These are phyloP conservation scores for Cucumis cinereus DNA, from an alignment of 306 rosid genomes.

Conservation along the genomic window DNA sequence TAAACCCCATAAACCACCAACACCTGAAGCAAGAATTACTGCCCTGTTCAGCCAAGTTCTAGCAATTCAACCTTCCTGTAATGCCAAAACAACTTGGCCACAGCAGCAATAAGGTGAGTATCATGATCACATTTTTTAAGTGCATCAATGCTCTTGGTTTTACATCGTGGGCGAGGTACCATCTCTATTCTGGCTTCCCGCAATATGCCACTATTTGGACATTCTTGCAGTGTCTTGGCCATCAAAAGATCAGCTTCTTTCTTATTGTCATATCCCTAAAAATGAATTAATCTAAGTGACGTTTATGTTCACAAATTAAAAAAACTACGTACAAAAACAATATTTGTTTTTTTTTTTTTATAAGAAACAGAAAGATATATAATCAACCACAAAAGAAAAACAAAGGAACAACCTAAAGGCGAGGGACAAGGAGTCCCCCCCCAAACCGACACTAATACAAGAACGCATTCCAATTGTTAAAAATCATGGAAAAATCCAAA, in stretches of 20 bases:
- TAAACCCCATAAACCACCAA: conserved; percentile 85
- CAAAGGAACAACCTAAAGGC: too few species aligned
- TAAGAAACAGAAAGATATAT: too few species aligned
- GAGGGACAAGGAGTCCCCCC: too few species aligned
- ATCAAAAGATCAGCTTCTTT: conserved; percentile 78
- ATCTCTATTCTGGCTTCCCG: conserved; percentile 85
- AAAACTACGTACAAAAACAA: too few species aligned
- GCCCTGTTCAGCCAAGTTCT: conserved; percentile 80
- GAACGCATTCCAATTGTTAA: too few species aligned
- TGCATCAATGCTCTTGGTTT: conserved; percentile 78
- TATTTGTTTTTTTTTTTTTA: too few species aligned
- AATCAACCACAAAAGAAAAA: too few species aligned
- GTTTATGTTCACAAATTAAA: too few species aligned
- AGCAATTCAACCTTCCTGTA: conserved; percentile 91
- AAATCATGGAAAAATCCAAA: too few species aligned
- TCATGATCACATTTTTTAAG: conserved; percentile 82
- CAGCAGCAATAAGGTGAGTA: conserved; percentile 75
- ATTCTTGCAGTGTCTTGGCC: conserved; percentile 86
- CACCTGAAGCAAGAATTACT: conserved; percentile 71
- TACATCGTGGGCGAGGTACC: conserved; percentile 86
- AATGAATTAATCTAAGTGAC: too few species aligned
- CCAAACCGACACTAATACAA: too few species aligned
- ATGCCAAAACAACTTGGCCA: conserved; percentile 77
- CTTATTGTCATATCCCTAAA: conserved; percentile 35
- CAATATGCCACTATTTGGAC: conserved; percentile 72